A percentile compares a stretch with the other conserved stretches of the same genome.
phyloP scores from a whole-genome alignment of 441 rosid genomes.

The Biscutella laevigata region DNA sequence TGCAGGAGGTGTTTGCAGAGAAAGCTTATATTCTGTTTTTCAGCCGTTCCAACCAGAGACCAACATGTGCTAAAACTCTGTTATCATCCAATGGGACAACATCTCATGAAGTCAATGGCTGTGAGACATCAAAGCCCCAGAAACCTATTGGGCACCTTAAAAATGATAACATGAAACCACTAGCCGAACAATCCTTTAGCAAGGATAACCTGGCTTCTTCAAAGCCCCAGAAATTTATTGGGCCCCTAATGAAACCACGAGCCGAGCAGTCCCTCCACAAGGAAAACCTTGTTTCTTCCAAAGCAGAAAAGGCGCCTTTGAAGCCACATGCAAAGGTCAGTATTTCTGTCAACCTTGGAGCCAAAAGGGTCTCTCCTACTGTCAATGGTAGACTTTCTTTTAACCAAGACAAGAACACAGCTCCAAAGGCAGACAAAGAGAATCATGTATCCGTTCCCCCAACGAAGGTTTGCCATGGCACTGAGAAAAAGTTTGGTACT shows the following conservation, averaged over 20 bases:
- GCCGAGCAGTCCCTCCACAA: conserved; percentile 30
- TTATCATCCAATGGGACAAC: conserved; percentile 47
- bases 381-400: conserved; percentile 38
- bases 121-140: conserved; percentile 34
- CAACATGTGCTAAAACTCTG: conserved; percentile 33
- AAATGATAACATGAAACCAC: conserved; percentile 26
- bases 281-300: conserved; percentile 29
- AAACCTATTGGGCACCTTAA: conserved; percentile 33
- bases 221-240: conserved; percentile 29
- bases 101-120: conserved; percentile 42
- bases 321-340: conserved; percentile 43
- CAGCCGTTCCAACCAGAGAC: conserved; percentile 61
- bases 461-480: conserved; percentile 29
- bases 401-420: conserved; percentile 35
- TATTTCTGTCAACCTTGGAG: conserved; percentile 44
- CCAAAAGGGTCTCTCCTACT: conserved; percentile 36
- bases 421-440: conserved; percentile 36
- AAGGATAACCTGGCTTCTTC: conserved; percentile 32
- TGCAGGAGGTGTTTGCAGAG: conserved; percentile 84
- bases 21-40: conserved; percentile 87
- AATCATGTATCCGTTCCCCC: conserved; percentile 24
- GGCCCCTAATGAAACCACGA: conserved; percentile 25
- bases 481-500: conserved; percentile 29
- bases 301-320: conserved; percentile 51
- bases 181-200: conserved; percentile 31